phyloP scores from a whole-genome alignment of 2,329 filamentous ascomycete genomes.

The Ceratocystis smalleyi region DNA sequence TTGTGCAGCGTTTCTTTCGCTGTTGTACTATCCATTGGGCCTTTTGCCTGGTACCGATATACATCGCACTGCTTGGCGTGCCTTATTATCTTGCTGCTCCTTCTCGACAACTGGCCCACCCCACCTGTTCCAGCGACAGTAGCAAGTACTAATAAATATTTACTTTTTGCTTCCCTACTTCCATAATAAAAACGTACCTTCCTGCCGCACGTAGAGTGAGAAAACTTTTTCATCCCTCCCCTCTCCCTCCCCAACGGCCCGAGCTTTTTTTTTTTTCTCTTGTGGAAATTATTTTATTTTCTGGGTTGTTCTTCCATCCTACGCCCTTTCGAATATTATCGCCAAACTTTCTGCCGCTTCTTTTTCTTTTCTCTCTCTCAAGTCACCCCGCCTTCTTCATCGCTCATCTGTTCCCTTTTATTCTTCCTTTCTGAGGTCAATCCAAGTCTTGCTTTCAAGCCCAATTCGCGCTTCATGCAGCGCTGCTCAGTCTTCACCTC shows the following conservation, averaged over 20 bases:
- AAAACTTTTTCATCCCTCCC: constrained; percentile 10
- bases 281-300: constrained; percentile 7
- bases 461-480: constrained; percentile 62
- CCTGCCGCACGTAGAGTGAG: not conserved
- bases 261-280: constrained; percentile 8
- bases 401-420: constrained; percentile 5
- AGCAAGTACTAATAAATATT: not conserved
- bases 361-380: constrained; percentile 6
- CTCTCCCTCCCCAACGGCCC: not conserved
- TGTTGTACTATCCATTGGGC: too few species aligned
- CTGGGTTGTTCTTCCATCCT: constrained; percentile 8
- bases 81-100: not conserved
- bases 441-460: constrained; percentile 24
- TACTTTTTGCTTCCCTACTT: not conserved
- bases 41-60: too few species aligned
- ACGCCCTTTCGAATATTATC: constrained; percentile 9
- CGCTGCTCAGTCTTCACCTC: constrained; percentile 73
- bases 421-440: constrained; percentile 10
- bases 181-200: not conserved
- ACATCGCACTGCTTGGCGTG: too few species aligned
- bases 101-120: not conserved
- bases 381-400: constrained; percentile 16
- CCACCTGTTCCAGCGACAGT: constrained; percentile 1
- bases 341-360: constrained; percentile 6
- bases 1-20: too few species aligned